phyloP scores from a whole-genome alignment of 305 asterid species.

The Plantago lanceolata region DNA sequence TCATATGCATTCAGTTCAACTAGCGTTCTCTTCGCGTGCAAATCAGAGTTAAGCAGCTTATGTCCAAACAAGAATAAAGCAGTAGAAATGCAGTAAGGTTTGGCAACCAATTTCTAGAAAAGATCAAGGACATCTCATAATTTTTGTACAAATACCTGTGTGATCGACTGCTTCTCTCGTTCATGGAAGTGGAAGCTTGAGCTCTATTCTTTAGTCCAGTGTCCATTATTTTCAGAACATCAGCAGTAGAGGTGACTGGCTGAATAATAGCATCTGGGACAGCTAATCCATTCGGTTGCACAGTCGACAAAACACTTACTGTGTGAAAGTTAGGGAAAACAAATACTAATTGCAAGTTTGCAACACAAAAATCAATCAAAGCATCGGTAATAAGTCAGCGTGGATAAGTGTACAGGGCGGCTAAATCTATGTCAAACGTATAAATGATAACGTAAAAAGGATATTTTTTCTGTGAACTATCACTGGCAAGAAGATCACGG shows the following conservation, averaged over 20 bases:
- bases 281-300: slow-evolving; percentile 62
- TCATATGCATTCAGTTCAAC: too few relatives aligned
- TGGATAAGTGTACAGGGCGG: slow-evolving; percentile 1
- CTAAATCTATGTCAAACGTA: background rate
- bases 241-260: slow-evolving; percentile 43
- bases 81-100: too few relatives aligned
- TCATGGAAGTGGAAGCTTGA: slow-evolving; percentile 62
- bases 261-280: slow-evolving; percentile 75
- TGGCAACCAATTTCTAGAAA: too few relatives aligned
- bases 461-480: slow-evolving; percentile 56
- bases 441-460: slow-evolving; percentile 24
- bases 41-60: too few relatives aligned
- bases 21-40: too few relatives aligned
- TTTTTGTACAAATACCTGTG: slow-evolving; percentile 44
- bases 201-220: slow-evolving; percentile 68
- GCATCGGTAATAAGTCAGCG: background rate
- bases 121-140: background rate
- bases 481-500: slow-evolving; percentile 63
- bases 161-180: slow-evolving; percentile 83
- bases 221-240: slow-evolving; percentile 60
- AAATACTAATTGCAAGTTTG: background rate
- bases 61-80: too few relatives aligned
- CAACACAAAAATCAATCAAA: slow-evolving; percentile 6
- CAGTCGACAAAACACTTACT: slow-evolving; percentile 54
- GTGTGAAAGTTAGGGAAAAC: slow-evolving; percentile 63